These are phyloP conservation scores for Psidium friedrichsthalianum DNA, from an alignment of 345 rosid species.

Conservation along the genomic window DNA sequence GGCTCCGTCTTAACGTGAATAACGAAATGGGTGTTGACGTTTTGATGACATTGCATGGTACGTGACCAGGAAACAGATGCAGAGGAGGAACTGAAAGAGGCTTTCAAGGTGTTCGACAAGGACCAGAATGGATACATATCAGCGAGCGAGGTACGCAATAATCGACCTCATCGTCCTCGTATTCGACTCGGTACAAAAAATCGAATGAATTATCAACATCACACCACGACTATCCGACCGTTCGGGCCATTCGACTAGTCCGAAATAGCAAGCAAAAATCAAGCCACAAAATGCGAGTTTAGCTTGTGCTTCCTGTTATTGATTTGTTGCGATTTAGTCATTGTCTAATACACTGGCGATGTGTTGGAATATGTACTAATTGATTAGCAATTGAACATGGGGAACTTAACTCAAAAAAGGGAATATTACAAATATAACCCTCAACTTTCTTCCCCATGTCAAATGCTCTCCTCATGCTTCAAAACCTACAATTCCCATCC, in stretches of 20 bases:
- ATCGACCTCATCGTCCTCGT: background rate
- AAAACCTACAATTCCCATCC: background rate
- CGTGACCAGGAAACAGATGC: conserved; percentile 8
- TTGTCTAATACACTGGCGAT: too few species aligned
- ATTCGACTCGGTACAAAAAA: background rate
- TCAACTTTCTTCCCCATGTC: background rate
- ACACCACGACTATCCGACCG: background rate
- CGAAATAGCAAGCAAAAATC: background rate
- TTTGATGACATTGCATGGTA: too few species aligned
- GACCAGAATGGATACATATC: conserved; percentile 16
- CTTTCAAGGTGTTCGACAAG: conserved; percentile 15
- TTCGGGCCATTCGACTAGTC: background rate
- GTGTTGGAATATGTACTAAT: too few species aligned
- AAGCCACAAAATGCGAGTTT: background rate
- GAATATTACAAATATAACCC: background rate
- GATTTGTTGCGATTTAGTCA: background rate
- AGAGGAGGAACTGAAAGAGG: conserved; percentile 16
- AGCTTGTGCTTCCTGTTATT: background rate
- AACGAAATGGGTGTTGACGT: too few species aligned
- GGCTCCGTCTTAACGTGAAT: too few species aligned
- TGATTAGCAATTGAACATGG: too few species aligned
- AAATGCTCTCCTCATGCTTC: background rate
- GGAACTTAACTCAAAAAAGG: too few species aligned
- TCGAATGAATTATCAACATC: background rate
- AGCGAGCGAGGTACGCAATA: conserved; percentile 1